Base-by-base conservation (phyloP, 768 basidiomycete species). In the Gloeopeniophorella convolvens region DNA sequence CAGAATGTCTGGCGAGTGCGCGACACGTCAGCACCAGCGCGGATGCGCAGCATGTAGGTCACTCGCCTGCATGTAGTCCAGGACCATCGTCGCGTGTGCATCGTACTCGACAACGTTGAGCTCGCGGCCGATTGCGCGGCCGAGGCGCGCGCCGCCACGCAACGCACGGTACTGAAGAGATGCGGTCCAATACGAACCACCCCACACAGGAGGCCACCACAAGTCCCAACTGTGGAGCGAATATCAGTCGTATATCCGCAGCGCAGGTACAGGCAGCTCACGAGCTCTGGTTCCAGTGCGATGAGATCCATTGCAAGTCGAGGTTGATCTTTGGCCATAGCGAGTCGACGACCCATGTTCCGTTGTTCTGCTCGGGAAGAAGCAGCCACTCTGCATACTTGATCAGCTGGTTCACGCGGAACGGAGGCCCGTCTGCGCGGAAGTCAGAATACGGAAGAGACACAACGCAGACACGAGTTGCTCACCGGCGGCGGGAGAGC, bases 11-110 rank as follows among this genome's bases (percentile, higher is more conserved):
- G 31, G 15, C 23, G 27, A 27, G n/a, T n/a, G n/a, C n/a, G n/a
- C n/a, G n/a, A n/a, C n/a, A n/a, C n/a, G n/a, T n/a, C n/a, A n/a
- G n/a, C n/a, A n/a, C n/a, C n/a, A n/a, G n/a, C n/a, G n/a, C n/a
- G n/a, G n/a, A n/a, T n/a, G n/a, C n/a, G n/a, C n/a, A n/a, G n/a
- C n/a, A n/a, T n/a, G n/a, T 23, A 10, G 13, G 41, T n/a, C n/a
- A 53, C 52, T 43, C 35, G 34, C 46, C 46, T 54, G 52, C 35
- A 54, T 16, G 12, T 54, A 48, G n/a, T 54, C 52, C 20, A 53
- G 46, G 26, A 54, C 31, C 21, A 54, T 13, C 9, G 46, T 33
- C 15, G 46, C 52, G 34, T 37, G 40, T 6, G n/a, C 12, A 10
- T 54, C 52, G 18, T 44, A 54, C 21, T 48, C 46, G 16, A 42